Evolutionary conservation across 2,329 filamentous ascomycete species (phyloP), one percentile per base, ranked within the genome.

Genomic region (Talaromyces pinophilus): DNA sequence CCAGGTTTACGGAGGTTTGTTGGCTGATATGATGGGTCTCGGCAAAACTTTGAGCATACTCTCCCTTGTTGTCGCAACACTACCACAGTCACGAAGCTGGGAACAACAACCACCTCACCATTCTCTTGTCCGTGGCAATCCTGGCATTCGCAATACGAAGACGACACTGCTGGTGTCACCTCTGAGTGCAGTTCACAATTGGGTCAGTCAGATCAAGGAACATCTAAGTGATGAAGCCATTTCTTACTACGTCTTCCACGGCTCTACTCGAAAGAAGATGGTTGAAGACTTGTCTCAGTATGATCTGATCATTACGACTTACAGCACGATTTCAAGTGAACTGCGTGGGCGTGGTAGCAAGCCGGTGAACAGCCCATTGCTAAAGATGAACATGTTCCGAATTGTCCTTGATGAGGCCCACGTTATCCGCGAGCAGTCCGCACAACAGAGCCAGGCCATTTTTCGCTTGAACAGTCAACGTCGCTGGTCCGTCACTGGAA

Each of bases 401-500:
- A 91, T 98, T 63, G 92, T 97, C 0, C 85, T 98, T 1, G 94
- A 98, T 70, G 94, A 99, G 79, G 95, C 93, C 0, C 95, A 99
- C 76, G 91, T 91, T 78, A 98, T 99, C 70, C 91, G 95, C 30
- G 94, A 96, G 72, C 90, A 92, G 69, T 86, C 84, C 3, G 94
- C 93, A 0, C 82, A 91, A 48, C 90, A 94, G 71, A 96, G 93
- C 63, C 92, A 93, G 75, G 92, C 92, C 2, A 92, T 95, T 22
- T 93, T 92, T 70, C 86, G 87, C 22, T 82, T 98, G 2, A 85
- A 91, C 67, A 92, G 93, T 1, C 86, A 91, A 73, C 88, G 93
- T 38, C 89, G 93, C 40, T 99, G 95, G 95, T 94, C 93, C 2
- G 92, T 98, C n/a, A 98, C 95, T 0, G 95, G 94, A 64, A 98